Evolutionary conservation across 2,329 filamentous ascomycete genomes (phyloP).

Genomic region (Trichophyton mentagrophytes): DNA sequence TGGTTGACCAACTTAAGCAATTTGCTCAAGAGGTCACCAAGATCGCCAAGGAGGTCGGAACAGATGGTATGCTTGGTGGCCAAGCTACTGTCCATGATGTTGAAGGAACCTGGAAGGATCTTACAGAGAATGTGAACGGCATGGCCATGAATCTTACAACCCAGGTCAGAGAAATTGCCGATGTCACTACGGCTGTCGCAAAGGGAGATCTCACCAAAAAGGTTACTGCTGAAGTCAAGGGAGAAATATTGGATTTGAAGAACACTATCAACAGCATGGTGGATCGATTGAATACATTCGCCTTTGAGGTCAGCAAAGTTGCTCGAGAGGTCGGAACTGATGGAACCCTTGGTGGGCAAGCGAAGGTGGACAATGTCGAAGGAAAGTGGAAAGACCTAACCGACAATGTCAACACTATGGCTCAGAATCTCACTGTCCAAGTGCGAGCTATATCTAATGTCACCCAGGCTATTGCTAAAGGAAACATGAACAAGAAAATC

Average conservation of each 20-base stretch:
- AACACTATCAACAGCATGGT: constrained; percentile 69
- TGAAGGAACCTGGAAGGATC: constrained; percentile 90
- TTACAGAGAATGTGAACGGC: constrained; percentile 91
- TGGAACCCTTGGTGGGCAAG: constrained; percentile 51
- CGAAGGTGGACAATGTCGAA: constrained; percentile 52
- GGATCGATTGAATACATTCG: constrained; percentile 50
- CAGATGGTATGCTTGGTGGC: constrained; percentile 83
- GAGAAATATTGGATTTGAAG: constrained; percentile 90
- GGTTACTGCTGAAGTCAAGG: constrained; percentile 84
- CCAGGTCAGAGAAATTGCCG: constrained; percentile 93
- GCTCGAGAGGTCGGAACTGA: constrained; percentile 53
- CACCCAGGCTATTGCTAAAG: constrained; percentile 87
- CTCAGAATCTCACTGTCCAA: constrained; percentile 50
- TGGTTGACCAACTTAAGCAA: constrained; percentile 95
- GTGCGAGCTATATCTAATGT: constrained; percentile 88
- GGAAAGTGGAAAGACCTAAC: constrained; percentile 56
- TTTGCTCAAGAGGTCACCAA: constrained; percentile 96
- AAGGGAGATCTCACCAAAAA: constrained; percentile 91
- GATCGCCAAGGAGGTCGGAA: constrained; percentile 90
- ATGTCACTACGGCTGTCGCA: constrained; percentile 89
- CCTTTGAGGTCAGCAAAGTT: constrained; percentile 54
- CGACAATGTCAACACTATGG: constrained; percentile 57
- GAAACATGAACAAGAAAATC: constrained; percentile 91
- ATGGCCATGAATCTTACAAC: constrained; percentile 98
- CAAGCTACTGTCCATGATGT: constrained; percentile 95